Base-by-base conservation (phyloP, 2,329 filamentous ascomycete genomes). In the Pseudopithomyces chartarum region DNA sequence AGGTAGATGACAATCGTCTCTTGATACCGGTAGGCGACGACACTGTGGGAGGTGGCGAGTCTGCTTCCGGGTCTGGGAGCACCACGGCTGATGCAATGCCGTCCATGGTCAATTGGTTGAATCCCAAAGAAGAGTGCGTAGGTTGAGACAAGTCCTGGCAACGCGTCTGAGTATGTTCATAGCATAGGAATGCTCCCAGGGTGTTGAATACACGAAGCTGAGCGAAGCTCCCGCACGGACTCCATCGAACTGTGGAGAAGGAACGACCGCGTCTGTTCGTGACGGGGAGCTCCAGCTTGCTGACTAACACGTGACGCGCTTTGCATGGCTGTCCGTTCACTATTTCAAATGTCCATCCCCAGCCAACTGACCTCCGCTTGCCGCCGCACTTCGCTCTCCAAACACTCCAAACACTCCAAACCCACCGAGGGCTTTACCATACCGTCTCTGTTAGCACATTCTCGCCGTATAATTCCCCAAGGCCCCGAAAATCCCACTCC, bases 31-130 rank as follows among this genome's bases (percentile, higher is more conserved):
- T 62, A 20, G 63, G 51, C 15, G 70, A 69, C 32, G 73, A 68
- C 56, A 68, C 66, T 58, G 59, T 70, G 74, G 54, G 76, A 66
- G 55, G 66, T 43, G 51, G 49, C 45, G 52, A 63, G 15, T 64
- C 66, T 39, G 52, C 67, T 59, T 57, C 76, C 65, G 59, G 58
- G 33, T 83, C 82, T 33, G 83, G 83, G 17, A 85, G 64, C 36
- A 83, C 77, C 55, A 85, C 83, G 51, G 81, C 82, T 13, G 83
- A 85, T 33, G 82, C 81, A 64, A 85, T 80, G 52, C 78, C 81
- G 56, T 69, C 70, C 71, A 74, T 74, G 11, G 33, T 39, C 20
- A 50, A 46, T 43, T 12, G 34, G 39, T 34, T 23, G 11, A 12
- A 43, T 43, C 15, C 49, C 11, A 54, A 39, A 26, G 39, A 29